phyloP scores from a whole-genome alignment of 805 yeast species.

The Lachancea quebecensis region DNA sequence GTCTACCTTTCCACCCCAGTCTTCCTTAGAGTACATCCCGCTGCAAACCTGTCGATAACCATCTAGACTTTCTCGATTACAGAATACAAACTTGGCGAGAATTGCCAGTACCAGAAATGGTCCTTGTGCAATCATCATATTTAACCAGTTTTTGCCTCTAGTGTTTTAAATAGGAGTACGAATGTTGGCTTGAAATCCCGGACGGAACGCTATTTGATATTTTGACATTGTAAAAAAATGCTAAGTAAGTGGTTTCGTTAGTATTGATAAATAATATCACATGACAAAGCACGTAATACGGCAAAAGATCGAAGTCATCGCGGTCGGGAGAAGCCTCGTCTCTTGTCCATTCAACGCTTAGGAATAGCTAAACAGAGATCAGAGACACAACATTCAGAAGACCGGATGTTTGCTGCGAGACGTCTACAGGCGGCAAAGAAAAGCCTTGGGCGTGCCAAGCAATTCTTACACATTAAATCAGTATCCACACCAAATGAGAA shows the following conservation, averaged over 20 bases:
- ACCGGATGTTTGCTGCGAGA: not conserved
- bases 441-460: not conserved
- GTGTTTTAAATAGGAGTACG: not conserved
- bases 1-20: conserved; percentile 75
- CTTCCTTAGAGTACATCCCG: conserved; percentile 82
- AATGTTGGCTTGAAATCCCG: not conserved
- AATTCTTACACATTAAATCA: conserved; percentile 33
- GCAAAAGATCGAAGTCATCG: too few relatives aligned
- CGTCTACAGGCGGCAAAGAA: not conserved
- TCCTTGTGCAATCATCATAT: not conserved
- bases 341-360: too few relatives aligned
- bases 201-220: not conserved
- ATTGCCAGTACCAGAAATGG: conserved; percentile 6
- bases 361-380: too few relatives aligned
- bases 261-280: too few relatives aligned
- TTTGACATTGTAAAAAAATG: not conserved
- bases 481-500: conserved; percentile 67
- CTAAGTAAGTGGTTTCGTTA: too few relatives aligned
- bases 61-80: conserved; percentile 43
- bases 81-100: conserved; percentile 17
- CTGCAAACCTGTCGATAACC: conserved; percentile 64
- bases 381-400: too few relatives aligned
- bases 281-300: too few relatives aligned
- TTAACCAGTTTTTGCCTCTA: not conserved
- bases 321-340: too few relatives aligned